Evolutionary conservation across 148 eudicot species (phyloP).

Genomic region (Chenopodium quinoa): DNA sequence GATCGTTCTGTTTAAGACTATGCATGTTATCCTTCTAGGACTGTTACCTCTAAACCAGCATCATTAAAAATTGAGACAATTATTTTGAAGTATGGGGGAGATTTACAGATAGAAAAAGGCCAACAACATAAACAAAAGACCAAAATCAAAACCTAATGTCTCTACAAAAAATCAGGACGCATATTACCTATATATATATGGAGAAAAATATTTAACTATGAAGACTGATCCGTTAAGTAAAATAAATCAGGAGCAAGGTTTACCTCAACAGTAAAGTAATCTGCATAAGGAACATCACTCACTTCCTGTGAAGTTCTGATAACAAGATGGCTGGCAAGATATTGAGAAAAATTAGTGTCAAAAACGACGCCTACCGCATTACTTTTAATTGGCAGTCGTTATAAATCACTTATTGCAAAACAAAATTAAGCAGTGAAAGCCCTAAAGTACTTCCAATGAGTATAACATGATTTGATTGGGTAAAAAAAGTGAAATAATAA

Average conservation of each 20-base stretch:
- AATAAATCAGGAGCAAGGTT: conserved; percentile 5
- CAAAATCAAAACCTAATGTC: not conserved
- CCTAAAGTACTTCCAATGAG: not conserved
- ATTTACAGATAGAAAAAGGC: not conserved
- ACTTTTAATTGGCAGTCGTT: not conserved
- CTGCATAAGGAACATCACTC: conserved; percentile 89
- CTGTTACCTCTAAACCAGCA: not conserved
- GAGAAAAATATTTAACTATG: not conserved
- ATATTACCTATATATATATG: not conserved
- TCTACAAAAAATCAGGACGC: not conserved
- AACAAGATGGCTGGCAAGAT: conserved; percentile 72
- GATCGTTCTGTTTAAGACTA: not conserved
- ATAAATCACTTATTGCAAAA: not conserved
- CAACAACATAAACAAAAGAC: not conserved
- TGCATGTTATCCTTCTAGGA: not conserved
- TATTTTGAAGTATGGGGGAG: not conserved
- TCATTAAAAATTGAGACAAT: not conserved
- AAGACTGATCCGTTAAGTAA: not conserved
- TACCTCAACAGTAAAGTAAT: conserved; percentile 97
- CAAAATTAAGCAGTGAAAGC: not conserved
- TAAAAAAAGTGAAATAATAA: not conserved
- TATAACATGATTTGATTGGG: not conserved
- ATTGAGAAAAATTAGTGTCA: conserved; percentile 9
- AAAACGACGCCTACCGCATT: not conserved
- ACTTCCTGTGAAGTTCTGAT: conserved; percentile 80